Base-by-base conservation (phyloP, 371 early-diverging fungal species). In the Rhizomucor miehei region DNA sequence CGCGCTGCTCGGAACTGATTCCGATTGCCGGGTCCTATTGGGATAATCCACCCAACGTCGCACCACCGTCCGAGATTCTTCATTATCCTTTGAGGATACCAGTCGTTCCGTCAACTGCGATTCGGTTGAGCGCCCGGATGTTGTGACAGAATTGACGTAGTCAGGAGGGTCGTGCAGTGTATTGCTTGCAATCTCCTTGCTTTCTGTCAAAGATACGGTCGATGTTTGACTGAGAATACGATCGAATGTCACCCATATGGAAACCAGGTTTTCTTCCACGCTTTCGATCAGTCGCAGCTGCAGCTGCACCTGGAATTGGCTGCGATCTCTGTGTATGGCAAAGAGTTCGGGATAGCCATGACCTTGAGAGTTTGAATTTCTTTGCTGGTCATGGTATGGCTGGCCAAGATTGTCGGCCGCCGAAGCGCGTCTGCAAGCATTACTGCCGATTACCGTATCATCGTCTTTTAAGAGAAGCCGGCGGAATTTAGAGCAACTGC, bases 171-270 rank as follows among this genome's bases (percentile, higher is more conserved):
- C 41, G 29, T 29, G 5, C 8, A 8, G 8, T 8, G 29, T 5
- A 29, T 5, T 29, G 29, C 5, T 5, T 29, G 29, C 29, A 29
- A 29, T 8, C 29, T 41, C 12, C 45, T 37, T 14, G 34, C 38
- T 24, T 36, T 48, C 24, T 51, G 44, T 55, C 54, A 39, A 20
- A 17, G 44, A 44, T 40, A 36, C 38, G 25, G 19, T 41, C 51
- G 46, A 48, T 52, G 40, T 38, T 46, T 52, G 6, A 59, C 9
- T 0, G 70, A 61, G 65, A 16, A 69, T 65, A 19, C 86, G 85
- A 56, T 87, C 82, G 54, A 77, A 87, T 0, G 86, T 79, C n/a
- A 89, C 80, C 89, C 89, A 89, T n/a, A 86, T 59, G 20, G 85
- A 84, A 51, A 75, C 73, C 46, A 87, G 50, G 23, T 63, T 65